Evolutionary conservation across 495 filamentous ascomycete species (phyloP).

Genomic region (Trypethelium eluteriae): DNA sequence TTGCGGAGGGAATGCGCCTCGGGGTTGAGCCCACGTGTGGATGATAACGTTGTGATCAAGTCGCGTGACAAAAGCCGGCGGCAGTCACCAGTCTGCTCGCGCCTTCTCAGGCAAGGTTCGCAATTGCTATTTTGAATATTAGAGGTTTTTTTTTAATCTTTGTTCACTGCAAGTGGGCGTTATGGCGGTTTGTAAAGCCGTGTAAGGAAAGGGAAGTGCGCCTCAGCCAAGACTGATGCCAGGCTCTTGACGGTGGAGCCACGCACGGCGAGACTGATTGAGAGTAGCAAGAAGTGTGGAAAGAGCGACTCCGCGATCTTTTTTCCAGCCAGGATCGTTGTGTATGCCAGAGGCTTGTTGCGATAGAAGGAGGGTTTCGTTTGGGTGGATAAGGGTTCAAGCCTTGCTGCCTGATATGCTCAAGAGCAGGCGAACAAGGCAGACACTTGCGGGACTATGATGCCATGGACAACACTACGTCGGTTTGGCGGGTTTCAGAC

Average conservation of each 20-base stretch:
- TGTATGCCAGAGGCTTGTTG: not conserved
- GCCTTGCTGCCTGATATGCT: constrained; percentile 7
- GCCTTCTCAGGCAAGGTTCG: not conserved
- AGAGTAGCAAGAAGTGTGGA: not conserved
- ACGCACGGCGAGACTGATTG: not conserved
- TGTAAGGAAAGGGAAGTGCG: constrained; percentile 48
- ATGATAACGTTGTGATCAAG: constrained; percentile 1
- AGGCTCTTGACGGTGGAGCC: constrained; percentile 2
- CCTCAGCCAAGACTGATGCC: constrained; percentile 38
- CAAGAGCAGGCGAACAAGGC: not conserved
- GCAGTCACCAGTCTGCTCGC: not conserved
- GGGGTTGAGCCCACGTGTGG: not conserved
- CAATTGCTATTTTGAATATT: not conserved
- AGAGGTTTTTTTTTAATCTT: not conserved
- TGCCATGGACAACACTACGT: no score
- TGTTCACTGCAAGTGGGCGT: constrained; percentile 20
- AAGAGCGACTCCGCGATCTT: constrained; percentile 6
- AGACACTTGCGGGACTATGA: no score
- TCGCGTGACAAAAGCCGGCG: constrained; percentile 1
- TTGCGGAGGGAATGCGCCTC: not conserved
- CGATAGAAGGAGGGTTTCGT: not conserved
- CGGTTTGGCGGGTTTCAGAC: not conserved
- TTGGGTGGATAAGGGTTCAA: not conserved
- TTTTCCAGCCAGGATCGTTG: constrained; percentile 6
- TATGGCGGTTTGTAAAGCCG: constrained; percentile 52